These are phyloP conservation scores for Platismatia glauca DNA, from an alignment of 495 filamentous ascomycete genomes.

Conservation along the genomic window DNA sequence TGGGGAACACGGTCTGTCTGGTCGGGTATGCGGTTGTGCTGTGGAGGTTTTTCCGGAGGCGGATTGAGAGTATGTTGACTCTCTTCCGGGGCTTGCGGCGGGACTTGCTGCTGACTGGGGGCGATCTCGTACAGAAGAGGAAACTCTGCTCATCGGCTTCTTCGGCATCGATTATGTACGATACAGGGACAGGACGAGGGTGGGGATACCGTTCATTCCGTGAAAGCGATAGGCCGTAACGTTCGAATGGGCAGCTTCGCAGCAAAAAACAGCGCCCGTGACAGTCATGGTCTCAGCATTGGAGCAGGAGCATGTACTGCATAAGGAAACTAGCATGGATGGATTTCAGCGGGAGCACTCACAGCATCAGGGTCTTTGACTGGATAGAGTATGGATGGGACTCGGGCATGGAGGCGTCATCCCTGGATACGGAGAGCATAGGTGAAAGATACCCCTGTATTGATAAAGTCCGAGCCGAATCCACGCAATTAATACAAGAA, in stretches of 20 bases:
- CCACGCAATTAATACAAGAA: neutral
- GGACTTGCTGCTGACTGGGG: no score
- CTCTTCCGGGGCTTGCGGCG: no score
- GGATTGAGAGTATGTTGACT: constrained; percentile 53
- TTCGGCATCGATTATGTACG: constrained; percentile 75
- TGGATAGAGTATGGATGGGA: neutral
- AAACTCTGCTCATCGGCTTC: constrained; percentile 65
- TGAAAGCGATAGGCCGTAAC: constrained; percentile 3
- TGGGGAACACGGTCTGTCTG: constrained; percentile 77
- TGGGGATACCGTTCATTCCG: constrained; percentile 67
- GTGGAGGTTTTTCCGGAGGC: constrained; percentile 69
- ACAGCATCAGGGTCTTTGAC: neutral
- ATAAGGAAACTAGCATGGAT: neutral
- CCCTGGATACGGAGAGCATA: neutral
- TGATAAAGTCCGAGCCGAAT: neutral
- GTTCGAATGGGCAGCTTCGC: neutral
- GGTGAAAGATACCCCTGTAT: neutral
- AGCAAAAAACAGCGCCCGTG: neutral
- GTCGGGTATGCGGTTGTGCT: constrained; percentile 63
- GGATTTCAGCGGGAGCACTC: neutral
- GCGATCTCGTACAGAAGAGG: constrained; percentile 50
- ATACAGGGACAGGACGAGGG: constrained; percentile 56
- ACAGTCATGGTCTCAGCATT: neutral
- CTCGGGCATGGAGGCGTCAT: neutral
- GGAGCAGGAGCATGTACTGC: neutral